Evolutionary conservation across 345 rosid species (phyloP).

Genomic region (Barbarea vulgaris): DNA sequence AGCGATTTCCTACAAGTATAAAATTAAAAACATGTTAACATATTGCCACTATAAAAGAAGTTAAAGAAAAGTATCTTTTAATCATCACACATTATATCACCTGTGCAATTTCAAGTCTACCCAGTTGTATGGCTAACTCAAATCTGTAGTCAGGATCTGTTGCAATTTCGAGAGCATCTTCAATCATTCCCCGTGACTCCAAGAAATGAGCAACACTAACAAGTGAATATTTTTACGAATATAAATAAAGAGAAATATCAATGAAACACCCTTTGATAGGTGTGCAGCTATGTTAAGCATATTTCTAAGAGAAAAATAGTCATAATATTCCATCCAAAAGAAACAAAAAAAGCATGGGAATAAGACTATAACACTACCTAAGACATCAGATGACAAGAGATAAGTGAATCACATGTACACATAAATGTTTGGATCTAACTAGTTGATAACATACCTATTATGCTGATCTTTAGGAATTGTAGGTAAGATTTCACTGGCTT

Average conservation of each 20-base stretch:
- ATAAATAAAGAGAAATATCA: slow-evolving; percentile 14
- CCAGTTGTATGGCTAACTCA: slow-evolving; percentile 95
- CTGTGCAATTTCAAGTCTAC: slow-evolving; percentile 91
- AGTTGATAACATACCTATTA: slow-evolving; percentile 56
- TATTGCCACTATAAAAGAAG: background rate
- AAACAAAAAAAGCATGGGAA: background rate
- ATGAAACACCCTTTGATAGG: background rate
- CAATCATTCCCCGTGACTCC: slow-evolving; percentile 98
- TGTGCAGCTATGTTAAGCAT: slow-evolving; percentile 11
- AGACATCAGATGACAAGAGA: slow-evolving; percentile 12
- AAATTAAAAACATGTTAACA: background rate
- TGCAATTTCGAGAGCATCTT: slow-evolving; percentile 95
- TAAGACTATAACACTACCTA: slow-evolving; percentile 4
- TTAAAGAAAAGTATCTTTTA: background rate
- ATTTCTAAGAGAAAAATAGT: background rate
- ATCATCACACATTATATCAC: slow-evolving; percentile 43
- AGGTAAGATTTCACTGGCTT: slow-evolving; percentile 78
- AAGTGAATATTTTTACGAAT: slow-evolving; percentile 21
- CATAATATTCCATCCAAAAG: background rate
- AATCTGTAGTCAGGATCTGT: slow-evolving; percentile 96
- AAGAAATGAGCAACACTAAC: slow-evolving; percentile 94
- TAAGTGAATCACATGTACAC: background rate
- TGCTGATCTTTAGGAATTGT: slow-evolving; percentile 87
- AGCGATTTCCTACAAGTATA: slow-evolving; percentile 74
- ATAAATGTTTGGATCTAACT: slow-evolving; percentile 13